Evolutionary conservation across 1,284 basidiomycete genomes (phyloP).

Genomic region (Naganishia sp.): DNA sequence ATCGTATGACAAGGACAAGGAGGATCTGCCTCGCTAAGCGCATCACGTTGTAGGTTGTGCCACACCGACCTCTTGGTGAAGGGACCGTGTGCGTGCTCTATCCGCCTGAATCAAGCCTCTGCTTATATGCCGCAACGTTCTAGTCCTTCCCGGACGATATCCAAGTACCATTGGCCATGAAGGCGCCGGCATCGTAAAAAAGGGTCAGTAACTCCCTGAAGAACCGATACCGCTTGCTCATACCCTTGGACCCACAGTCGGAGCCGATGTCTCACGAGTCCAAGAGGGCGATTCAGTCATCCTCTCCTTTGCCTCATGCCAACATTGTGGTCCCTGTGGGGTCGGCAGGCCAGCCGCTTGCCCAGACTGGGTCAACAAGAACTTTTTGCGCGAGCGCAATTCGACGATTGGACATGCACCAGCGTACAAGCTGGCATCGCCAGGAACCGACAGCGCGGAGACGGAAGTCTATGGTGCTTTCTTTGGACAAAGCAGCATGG

Average conservation of each 20-base stretch:
- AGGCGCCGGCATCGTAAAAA: constrained; percentile 23
- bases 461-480: constrained; percentile 24
- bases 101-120: background rate
- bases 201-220: background rate
- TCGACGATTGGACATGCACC: background rate
- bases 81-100: background rate
- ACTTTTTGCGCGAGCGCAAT: constrained; percentile 24
- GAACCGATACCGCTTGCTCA: background rate
- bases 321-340: constrained; percentile 12
- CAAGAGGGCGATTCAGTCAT: constrained; percentile 24
- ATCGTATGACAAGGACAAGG: background rate
- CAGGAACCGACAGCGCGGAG: background rate
- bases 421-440: constrained; percentile 1
- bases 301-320: constrained; percentile 27
- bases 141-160: constrained; percentile 24
- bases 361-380: constrained; percentile 27
- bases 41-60: constrained; percentile 1
- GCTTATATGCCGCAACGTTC: no score
- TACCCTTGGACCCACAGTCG: background rate
- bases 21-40: background rate
- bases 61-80: constrained; percentile 26
- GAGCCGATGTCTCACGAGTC: constrained; percentile 8
- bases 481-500: constrained; percentile 29
- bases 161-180: constrained; percentile 27
- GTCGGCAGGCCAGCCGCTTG: constrained; percentile 18